Conservation (phyloP, 306 rosid genomes). For the Cucurbita ficifolia region DNA sequence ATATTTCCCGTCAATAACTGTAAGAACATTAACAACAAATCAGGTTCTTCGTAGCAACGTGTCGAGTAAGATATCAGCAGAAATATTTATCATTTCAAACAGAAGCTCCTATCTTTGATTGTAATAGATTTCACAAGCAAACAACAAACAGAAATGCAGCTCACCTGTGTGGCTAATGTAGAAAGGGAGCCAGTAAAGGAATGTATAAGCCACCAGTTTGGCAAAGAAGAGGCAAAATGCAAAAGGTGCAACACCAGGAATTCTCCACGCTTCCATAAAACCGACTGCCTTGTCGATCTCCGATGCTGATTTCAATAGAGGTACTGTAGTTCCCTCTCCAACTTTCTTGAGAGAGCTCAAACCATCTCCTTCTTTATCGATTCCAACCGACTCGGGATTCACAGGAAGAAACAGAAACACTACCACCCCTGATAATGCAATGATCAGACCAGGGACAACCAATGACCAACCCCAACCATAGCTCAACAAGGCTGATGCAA, state of each 20-base stretch:
- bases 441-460: constrained; percentile 62
- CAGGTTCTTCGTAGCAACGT: background rate
- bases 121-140: background rate
- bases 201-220: constrained; percentile 96
- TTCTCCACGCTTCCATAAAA: constrained; percentile 89
- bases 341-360: constrained; percentile 31
- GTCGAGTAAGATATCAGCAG: background rate
- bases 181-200: constrained; percentile 98
- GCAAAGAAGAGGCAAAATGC: constrained; percentile 90
- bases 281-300: constrained; percentile 46
- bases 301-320: constrained; percentile 31
- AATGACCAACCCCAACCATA: constrained; percentile 99
- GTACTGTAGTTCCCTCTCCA: constrained; percentile 35
- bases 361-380: constrained; percentile 39
- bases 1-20: constrained; percentile 82
- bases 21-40: constrained; percentile 11
- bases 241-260: constrained; percentile 96
- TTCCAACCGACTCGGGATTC: constrained; percentile 59
- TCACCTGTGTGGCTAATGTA: constrained; percentile 84
- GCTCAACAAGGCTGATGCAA: constrained; percentile 70
- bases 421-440: constrained; percentile 41
- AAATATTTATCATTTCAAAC: background rate
- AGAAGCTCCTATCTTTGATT: background rate
- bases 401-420: constrained; percentile 60
- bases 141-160: background rate